Percentiles rank a stretch among this genome's conserved stretches.
phyloP scores from a whole-genome alignment of 2,329 filamentous ascomycete species.

The Beauveria pseudobassiana region DNA sequence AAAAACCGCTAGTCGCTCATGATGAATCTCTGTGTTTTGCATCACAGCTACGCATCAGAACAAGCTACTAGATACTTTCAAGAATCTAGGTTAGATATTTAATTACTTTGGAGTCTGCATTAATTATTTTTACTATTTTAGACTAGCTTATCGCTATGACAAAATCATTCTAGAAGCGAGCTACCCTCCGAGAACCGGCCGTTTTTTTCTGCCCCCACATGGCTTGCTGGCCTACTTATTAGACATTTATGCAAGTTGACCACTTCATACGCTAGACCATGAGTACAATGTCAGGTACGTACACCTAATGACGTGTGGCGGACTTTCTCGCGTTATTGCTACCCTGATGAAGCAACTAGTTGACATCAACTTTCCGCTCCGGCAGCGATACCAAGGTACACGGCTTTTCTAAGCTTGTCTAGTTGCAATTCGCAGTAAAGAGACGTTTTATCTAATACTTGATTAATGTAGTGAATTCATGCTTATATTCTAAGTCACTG shows the following conservation, averaged over 20 bases:
- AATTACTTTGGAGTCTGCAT: neutral
- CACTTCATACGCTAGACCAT: too few species aligned
- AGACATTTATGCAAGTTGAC: too few species aligned
- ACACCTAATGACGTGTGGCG: neutral
- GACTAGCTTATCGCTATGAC: neutral
- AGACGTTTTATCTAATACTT: neutral
- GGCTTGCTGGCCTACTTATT: too few species aligned
- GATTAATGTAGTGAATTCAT: neutral
- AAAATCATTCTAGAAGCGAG: too few species aligned
- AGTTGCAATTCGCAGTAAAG: neutral
- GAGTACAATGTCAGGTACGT: too few species aligned
- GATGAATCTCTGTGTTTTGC: neutral
- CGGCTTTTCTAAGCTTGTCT: neutral
- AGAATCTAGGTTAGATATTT: neutral
- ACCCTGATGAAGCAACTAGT: neutral
- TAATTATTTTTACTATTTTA: neutral
- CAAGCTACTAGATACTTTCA: neutral
- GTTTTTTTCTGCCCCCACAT: neutral
- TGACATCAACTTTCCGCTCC: neutral
- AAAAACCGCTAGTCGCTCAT: neutral
- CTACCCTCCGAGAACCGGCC: too few species aligned
- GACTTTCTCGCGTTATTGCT: neutral
- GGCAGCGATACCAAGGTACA: neutral
- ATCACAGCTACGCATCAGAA: neutral
- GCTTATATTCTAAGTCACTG: neutral